A percentile compares a stretch with the other conserved stretches of the same genome.
Evolutionary conservation across 2,329 filamentous ascomycete genomes (phyloP).

Genomic region (Annulohypoxylon truncatum): DNA sequence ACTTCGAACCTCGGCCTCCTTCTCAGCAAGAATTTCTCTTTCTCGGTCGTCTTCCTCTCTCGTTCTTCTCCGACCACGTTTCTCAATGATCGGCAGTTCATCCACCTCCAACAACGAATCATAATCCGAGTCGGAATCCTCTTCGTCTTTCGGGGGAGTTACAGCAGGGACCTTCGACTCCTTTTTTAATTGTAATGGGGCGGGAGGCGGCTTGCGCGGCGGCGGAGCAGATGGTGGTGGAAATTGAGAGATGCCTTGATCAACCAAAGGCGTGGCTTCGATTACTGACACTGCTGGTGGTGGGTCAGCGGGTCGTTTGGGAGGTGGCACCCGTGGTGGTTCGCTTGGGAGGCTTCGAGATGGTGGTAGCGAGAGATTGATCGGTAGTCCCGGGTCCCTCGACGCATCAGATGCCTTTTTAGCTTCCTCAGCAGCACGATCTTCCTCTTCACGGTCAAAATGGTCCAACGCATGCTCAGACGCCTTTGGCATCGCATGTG

Average conservation of each 20-base stretch:
- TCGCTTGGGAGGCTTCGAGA: conserved; percentile 66
- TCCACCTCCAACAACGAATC: conserved; percentile 80
- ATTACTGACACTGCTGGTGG: conserved; percentile 57
- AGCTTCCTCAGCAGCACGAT: conserved; percentile 59
- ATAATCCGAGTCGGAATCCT: conserved; percentile 81
- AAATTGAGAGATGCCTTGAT: conserved; percentile 63
- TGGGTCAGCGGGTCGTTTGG: conserved; percentile 56
- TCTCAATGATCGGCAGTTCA: conserved; percentile 66
- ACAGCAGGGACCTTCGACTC: conserved; percentile 48
- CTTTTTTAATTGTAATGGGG: conserved; percentile 78
- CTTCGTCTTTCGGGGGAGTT: conserved; percentile 63
- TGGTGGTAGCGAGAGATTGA: conserved; percentile 65
- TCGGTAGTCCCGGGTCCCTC: conserved; percentile 58
- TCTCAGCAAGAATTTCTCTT: conserved; percentile 74
- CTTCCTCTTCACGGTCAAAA: conserved; percentile 67
- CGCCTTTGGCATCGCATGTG: conserved; percentile 69
- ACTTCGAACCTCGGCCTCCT: conserved; percentile 77
- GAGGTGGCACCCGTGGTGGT: conserved; percentile 65
- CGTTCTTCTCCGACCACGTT: conserved; percentile 83
- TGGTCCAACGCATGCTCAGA: conserved; percentile 69
- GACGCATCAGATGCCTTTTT: conserved; percentile 60
- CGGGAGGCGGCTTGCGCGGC: conserved; percentile 84
- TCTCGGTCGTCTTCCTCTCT: conserved; percentile 87
- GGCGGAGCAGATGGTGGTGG: conserved; percentile 67
- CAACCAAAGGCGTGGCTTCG: conserved; percentile 58